Evolutionary conservation across 169 alveolate species (phyloP), one percentile per base, ranked within the genome.

Genomic region (Plasmodium adleri): DNA sequence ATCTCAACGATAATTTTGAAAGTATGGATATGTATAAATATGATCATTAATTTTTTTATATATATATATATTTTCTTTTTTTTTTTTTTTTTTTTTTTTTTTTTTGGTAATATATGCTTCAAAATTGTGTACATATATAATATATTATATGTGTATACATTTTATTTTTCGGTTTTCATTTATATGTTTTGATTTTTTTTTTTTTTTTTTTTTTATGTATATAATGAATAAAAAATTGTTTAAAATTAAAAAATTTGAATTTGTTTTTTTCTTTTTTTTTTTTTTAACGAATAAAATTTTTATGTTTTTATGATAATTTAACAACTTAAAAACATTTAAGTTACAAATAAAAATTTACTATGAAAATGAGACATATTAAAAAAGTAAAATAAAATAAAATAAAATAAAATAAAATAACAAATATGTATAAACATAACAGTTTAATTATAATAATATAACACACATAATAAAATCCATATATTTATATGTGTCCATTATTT

Each of bases 1-100:
- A 78, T 45, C 26, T 78, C 17, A 78, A 78, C 49, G 75, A 78
- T 64, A 78, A 78, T 26, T 78, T 78, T 78, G 89, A 78, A 78
- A 64, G 67, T 78, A 78, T 78, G 89, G 67, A 78, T 64, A 78
- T 78, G n/a, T 78, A 78, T 59, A 78, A 78, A n/a, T 78, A 47
- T 66, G 74, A 66, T 52, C 66, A 78, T 64, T 78, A 78, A 64
- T 22, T 71, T 22, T 64, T 39, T 39, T 6, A 22, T 67, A 47
- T 22, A 71, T 26, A 20, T 50, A 28, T 39, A 28, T n/a, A 54
- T 70, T 17, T 47, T 71, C 47, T 70, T 17, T 59, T 17, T 59
- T 59, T 59, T 22, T 60, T 60, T 60, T 20, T 60, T 22, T 22
- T 20, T 60, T 60, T 60, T 60, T 60, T 60, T 60, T 22, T 60